Evolutionary conservation across 441 rosid genomes (phyloP), one percentile per base, ranked within the genome.

Genomic region (Omphalea diandra): DNA sequence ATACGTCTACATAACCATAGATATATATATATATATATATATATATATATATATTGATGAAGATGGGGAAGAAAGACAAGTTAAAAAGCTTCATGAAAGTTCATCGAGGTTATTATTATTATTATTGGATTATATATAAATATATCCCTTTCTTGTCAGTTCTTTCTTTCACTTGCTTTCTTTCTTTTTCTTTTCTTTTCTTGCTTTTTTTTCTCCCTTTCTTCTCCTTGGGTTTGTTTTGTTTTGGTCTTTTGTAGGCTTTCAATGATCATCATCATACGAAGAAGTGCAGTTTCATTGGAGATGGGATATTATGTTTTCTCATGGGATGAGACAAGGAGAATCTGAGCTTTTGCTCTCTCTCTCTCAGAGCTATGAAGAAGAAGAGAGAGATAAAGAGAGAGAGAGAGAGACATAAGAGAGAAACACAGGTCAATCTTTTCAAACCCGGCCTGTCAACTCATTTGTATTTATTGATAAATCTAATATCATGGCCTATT

Each of bases 381-480:
- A 66, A 67, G 60, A 62, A 49, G 82, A 44, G 72, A 72, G 73
- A 66, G 63, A 73, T 14, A 20, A 11, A 20, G 20, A 36, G 14
- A 24, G 52, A 26, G 18, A 26, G 32, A 63, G 33, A 29, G 35
- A 56, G 63, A 22, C n/a, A n/a, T n/a, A 36, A 38, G 73, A 41
- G 27, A 61, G 61, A 61, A 68, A 69, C 22, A 26, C 75, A 83
- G 85, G 87, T 83, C 86, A 81, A 82, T 84, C 85, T 78, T 82
- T 82, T 84, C 86, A 84, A 80, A 75, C 83, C 68, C n/a, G 80
- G 79, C 81, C 87, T 82, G 88, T 84, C 88, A 80, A 79, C 72
- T 84, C 83, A 57, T 79, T 82, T 84, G 85, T 83, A 80, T 83
- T 86, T 80, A 79, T 79, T 81, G 82, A 74, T 81, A 76, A 58